Evolutionary conservation across 2,329 filamentous ascomycete genomes (phyloP).

Genomic region (Cladosporium phlei): DNA sequence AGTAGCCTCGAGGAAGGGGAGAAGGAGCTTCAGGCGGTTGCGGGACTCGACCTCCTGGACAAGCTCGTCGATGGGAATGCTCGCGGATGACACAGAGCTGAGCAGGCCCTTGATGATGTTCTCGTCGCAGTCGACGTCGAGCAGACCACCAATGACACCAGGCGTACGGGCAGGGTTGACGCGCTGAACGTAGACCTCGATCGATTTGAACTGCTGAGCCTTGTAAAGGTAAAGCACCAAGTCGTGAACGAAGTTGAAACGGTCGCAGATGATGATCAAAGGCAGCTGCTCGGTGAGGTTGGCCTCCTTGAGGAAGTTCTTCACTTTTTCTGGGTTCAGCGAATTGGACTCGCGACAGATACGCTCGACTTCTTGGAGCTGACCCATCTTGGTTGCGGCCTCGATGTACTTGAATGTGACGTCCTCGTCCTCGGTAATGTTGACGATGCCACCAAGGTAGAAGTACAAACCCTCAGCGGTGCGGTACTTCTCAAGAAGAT

Average conservation of each 20-base stretch:
- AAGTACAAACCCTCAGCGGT: constrained; percentile 96
- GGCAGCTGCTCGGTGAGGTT: constrained; percentile 87
- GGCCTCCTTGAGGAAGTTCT: constrained; percentile 98
- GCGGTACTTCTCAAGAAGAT: constrained; percentile 95
- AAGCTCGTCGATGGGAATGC: constrained; percentile 89
- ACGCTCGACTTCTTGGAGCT: constrained; percentile 93
- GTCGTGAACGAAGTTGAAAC: constrained; percentile 99
- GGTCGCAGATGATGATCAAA: constrained; percentile 95
- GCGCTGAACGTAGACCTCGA: constrained; percentile 95
- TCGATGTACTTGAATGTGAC: constrained; percentile 99
- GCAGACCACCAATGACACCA: constrained; percentile 83
- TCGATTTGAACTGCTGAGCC: constrained; percentile 98
- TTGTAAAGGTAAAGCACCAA: constrained; percentile 95
- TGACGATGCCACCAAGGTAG: constrained; percentile 96
- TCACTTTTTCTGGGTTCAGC: constrained; percentile 91
- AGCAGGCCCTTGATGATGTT: constrained; percentile 90
- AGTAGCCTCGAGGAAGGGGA: constrained; percentile 93
- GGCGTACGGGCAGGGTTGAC: constrained; percentile 91
- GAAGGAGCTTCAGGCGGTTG: constrained; percentile 88
- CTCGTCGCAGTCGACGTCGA: constrained; percentile 97
- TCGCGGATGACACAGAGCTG: constrained; percentile 73
- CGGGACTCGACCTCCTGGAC: constrained; percentile 92
- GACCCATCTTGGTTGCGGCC: constrained; percentile 86
- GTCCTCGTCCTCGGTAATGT: constrained; percentile 88
- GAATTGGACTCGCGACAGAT: constrained; percentile 87